Evolutionary conservation across 768 basidiomycete genomes (phyloP).

Genomic region (Rubroboletus pulcherrimus): DNA sequence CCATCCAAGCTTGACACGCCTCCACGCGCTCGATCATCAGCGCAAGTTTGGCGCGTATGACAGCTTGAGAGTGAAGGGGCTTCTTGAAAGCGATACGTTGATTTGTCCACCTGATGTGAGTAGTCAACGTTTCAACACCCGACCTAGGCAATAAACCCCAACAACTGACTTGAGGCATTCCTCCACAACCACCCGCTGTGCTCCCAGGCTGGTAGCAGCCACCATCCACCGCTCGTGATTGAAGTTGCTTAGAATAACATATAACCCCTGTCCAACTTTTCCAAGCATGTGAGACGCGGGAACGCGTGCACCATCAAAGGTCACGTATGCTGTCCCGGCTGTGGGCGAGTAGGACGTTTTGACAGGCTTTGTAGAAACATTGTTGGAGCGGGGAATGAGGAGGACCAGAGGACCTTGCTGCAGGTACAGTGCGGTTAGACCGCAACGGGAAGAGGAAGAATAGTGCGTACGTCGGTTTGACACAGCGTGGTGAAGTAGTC

Average conservation of each 20-base stretch:
- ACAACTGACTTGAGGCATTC: conserved; percentile 75
- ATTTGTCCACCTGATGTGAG: conserved; percentile 68
- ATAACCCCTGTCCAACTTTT: conserved; percentile 76
- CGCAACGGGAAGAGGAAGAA: neutral
- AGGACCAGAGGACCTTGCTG: conserved; percentile 74
- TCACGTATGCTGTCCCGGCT: conserved; percentile 87
- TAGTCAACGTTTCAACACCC: neutral
- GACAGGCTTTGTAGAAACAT: conserved; percentile 80
- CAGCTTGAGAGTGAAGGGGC: conserved; percentile 74
- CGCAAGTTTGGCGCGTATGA: conserved; percentile 85
- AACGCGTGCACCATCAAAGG: conserved; percentile 77
- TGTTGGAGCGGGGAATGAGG: conserved; percentile 66
- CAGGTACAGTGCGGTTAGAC: conserved; percentile 3
- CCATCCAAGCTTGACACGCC: conserved; percentile 83
- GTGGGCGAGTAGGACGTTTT: conserved; percentile 91
- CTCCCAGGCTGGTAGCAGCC: conserved; percentile 60
- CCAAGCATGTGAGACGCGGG: conserved; percentile 89
- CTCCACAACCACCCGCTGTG: conserved; percentile 80
- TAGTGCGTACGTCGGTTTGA: conserved; percentile 53
- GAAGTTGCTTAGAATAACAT: conserved; percentile 80
- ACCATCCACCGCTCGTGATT: conserved; percentile 94
- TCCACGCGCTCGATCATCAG: conserved; percentile 90
- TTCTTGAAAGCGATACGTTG: conserved; percentile 92
- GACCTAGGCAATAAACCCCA: neutral
- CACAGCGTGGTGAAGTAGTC: conserved; percentile 84